Conservation (phyloP, 805 yeast genomes). For the Citeromyces matritensis region DNA sequence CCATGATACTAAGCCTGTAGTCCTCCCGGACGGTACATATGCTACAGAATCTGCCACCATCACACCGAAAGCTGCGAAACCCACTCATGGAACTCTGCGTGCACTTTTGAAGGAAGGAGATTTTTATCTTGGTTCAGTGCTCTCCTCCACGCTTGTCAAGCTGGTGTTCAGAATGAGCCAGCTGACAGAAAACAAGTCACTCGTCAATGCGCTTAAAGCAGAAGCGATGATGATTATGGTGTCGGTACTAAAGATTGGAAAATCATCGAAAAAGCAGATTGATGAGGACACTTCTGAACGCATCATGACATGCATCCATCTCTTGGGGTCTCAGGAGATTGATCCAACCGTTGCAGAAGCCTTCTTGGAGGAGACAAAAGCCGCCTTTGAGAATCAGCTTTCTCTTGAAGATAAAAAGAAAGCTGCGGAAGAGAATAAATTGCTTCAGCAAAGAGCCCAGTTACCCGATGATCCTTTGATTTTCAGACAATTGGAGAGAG, state of each 20-base stretch:
- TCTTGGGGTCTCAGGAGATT: constrained; percentile 44
- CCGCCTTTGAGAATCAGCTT: constrained; percentile 66
- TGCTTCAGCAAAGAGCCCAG: constrained; percentile 46
- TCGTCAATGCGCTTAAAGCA: constrained; percentile 76
- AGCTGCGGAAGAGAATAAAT: constrained; percentile 39
- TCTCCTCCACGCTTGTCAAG: constrained; percentile 81
- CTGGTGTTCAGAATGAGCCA: constrained; percentile 64
- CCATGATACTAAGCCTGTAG: constrained; percentile 49
- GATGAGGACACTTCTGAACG: constrained; percentile 98
- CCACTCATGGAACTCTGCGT: constrained; percentile 56
- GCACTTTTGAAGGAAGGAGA: constrained; percentile 75
- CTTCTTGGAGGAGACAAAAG: constrained; percentile 77
- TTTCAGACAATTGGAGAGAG: constrained; percentile 64
- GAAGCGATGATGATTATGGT: constrained; percentile 91
- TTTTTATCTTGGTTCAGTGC: constrained; percentile 77
- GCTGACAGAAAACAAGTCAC: constrained; percentile 29
- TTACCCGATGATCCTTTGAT: constrained; percentile 66
- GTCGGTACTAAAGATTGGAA: constrained; percentile 79
- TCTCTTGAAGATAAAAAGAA: constrained; percentile 42
- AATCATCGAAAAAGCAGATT: constrained; percentile 56
- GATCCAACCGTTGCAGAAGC: constrained; percentile 39
- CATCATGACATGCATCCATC: constrained; percentile 73
- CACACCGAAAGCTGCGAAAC: constrained; percentile 19
- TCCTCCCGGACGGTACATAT: constrained; percentile 97
- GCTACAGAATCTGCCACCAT: constrained; percentile 78